Conservation (phyloP, 2,329 filamentous ascomycete genomes). For the Zymoseptoria passerinii region DNA sequence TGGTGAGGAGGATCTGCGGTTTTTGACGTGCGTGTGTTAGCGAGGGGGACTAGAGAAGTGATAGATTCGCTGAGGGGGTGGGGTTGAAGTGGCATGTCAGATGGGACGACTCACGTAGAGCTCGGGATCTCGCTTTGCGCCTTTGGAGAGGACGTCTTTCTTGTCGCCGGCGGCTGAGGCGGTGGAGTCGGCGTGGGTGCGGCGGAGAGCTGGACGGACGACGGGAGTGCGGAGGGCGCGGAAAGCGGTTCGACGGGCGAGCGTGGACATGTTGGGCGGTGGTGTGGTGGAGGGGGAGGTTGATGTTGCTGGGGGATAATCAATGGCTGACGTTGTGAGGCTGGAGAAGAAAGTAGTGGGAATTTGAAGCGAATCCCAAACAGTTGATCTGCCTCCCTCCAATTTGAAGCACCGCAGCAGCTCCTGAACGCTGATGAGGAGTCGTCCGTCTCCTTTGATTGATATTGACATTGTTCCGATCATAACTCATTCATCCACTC, state of each 20-base stretch:
- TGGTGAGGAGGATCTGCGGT: constrained; percentile 79
- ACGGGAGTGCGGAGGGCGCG: constrained; percentile 34
- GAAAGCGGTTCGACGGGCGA: constrained; percentile 39
- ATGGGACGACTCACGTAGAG: constrained; percentile 53
- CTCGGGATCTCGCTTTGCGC: constrained; percentile 62
- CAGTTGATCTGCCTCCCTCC: neutral
- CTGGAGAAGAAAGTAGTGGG: neutral
- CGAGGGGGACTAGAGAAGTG: no score
- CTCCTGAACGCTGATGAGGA: no score
- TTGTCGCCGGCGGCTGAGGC: constrained; percentile 36
- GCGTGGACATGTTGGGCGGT: constrained; percentile 37
- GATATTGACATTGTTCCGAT: no score
- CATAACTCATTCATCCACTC: no score
- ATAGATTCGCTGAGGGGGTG: no score
- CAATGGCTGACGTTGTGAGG: constrained; percentile 1
- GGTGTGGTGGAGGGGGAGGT: constrained; percentile 1
- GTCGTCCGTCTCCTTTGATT: no score
- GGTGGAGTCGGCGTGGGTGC: constrained; percentile 34
- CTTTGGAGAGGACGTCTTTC: constrained; percentile 49
- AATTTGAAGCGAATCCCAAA: neutral
- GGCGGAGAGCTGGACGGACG: constrained; percentile 26
- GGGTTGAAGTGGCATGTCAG: constrained; percentile 6
- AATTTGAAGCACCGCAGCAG: neutral
- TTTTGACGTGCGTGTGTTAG: no score
- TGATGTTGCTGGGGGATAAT: neutral